Percentiles rank a stretch among this genome's conserved stretches.
phyloP scores from a whole-genome alignment of 352 stramenopile species.

The Pythium plurisporium region DNA sequence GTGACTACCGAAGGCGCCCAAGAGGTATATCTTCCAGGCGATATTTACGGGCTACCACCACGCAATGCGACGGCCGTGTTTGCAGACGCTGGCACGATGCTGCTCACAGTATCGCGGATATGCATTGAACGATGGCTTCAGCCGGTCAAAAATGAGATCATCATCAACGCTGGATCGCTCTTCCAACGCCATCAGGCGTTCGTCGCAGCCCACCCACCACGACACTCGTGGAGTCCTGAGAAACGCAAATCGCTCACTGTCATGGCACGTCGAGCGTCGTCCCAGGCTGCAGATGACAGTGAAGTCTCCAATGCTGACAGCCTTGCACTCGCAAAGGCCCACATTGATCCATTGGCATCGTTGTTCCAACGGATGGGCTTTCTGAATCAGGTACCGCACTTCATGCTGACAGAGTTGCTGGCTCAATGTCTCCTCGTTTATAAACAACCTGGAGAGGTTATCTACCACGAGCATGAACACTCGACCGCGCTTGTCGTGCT shows the following conservation, averaged over 20 bases:
- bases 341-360: constrained; percentile 26
- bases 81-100: constrained; percentile 29
- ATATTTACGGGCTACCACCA: constrained; percentile 16
- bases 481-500: constrained; percentile 35
- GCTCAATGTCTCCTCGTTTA: constrained; percentile 24
- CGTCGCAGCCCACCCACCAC: background rate
- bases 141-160: constrained; percentile 26
- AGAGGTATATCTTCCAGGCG: constrained; percentile 7
- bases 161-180: constrained; percentile 36
- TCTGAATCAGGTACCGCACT: constrained; percentile 32
- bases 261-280: constrained; percentile 12
- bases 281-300: background rate
- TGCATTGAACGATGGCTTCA: constrained; percentile 44
- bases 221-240: background rate
- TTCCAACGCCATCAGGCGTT: constrained; percentile 23
- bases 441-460: constrained; percentile 42
- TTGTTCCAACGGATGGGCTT: constrained; percentile 43
- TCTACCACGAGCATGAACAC: constrained; percentile 45
- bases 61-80: constrained; percentile 12
- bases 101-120: constrained; percentile 31
- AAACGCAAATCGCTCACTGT: constrained; percentile 21
- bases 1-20: background rate
- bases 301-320: background rate
- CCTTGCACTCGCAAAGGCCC: background rate
- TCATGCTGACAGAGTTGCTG: constrained; percentile 40